These are phyloP conservation scores for Biscogniauxia sp. DNA, from an alignment of 2,329 filamentous ascomycete genomes.

Conservation along the genomic window DNA sequence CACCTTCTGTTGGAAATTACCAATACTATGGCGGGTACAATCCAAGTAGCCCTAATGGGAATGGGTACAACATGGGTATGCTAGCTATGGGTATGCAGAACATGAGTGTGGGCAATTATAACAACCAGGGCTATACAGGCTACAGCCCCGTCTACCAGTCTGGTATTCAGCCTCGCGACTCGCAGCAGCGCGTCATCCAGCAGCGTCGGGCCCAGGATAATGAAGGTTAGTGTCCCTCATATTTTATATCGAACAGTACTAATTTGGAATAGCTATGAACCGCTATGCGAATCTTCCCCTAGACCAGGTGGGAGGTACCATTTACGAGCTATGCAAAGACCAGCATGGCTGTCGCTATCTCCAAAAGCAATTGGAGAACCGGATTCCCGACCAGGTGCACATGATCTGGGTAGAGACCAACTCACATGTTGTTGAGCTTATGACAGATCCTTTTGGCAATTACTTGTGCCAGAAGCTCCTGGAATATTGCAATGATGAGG, in stretches of 20 bases:
- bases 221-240: slow-evolving; percentile 52
- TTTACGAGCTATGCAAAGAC: slow-evolving; percentile 92
- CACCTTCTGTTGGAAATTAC: slow-evolving; percentile 14
- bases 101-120: slow-evolving; percentile 58
- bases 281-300: slow-evolving; percentile 82
- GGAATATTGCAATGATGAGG: slow-evolving; percentile 91
- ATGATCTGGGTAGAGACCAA: slow-evolving; percentile 95
- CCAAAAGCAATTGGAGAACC: slow-evolving; percentile 95
- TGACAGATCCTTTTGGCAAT: slow-evolving; percentile 99
- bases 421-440: slow-evolving; percentile 90
- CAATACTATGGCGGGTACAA: slow-evolving; percentile 34
- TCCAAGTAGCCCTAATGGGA: slow-evolving; percentile 28
- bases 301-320: slow-evolving; percentile 76
- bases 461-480: slow-evolving; percentile 98
- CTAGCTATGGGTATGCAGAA: slow-evolving; percentile 67
- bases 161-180: slow-evolving; percentile 57
- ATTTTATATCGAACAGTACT: not conserved
- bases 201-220: slow-evolving; percentile 72
- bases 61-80: slow-evolving; percentile 53
- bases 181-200: slow-evolving; percentile 72
- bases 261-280: slow-evolving; percentile 55
- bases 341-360: slow-evolving; percentile 96
- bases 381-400: slow-evolving; percentile 76
- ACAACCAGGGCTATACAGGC: slow-evolving; percentile 55
- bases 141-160: slow-evolving; percentile 54